Base-by-base conservation (phyloP, 441 rosid species). In the California macrophylla region DNA sequence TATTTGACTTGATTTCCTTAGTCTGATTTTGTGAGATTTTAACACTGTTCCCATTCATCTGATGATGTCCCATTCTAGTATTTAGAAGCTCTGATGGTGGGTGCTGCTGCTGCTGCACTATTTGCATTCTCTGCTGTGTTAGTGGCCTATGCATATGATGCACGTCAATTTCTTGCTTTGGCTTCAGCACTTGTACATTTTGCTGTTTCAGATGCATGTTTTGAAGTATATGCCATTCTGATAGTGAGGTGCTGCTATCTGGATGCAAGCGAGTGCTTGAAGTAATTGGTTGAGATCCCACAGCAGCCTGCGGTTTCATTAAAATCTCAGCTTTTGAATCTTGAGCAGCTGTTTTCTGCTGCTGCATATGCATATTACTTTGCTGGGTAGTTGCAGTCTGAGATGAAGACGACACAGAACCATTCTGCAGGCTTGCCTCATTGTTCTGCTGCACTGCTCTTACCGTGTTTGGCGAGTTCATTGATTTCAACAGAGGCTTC, bases 401-500 rank as follows among this genome's bases (percentile, higher is more conserved):
- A 20, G 69, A 40, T 13, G 25, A 29, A 66, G 69, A 36, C 1
- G 69, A 66, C 45, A 66, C 15, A 20, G 69, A 66, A 66, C 20
- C 32, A 30, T 65, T 32, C 45, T 65, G 68, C 68, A 30, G 32
- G 42, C n/a, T 65, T 28, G 68, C 6, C 21, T 5, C 50, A 66
- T 36, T 36, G 54, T 34, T 66, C 69, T 66, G 69, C 10, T 66
- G 69, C 24, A 66, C 20, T 38, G 69, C n/a, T 42, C 7, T 40
- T 24, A 36, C 66, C 3, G 50, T 8, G 32, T 50, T 50, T 3
- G 56, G 72, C 18, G 32, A 24, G 28, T 62, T 60, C 72, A 40
- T 38, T 6, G 66, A 45, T 16, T 62, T 67, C 73, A 70, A 34
- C 61, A 61, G 67, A 45, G 67, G 67, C 54, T 70, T 70, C 38